phyloP scores from a whole-genome alignment of 352 stramenopile genomes.

The Peronospora farinosa region DNA sequence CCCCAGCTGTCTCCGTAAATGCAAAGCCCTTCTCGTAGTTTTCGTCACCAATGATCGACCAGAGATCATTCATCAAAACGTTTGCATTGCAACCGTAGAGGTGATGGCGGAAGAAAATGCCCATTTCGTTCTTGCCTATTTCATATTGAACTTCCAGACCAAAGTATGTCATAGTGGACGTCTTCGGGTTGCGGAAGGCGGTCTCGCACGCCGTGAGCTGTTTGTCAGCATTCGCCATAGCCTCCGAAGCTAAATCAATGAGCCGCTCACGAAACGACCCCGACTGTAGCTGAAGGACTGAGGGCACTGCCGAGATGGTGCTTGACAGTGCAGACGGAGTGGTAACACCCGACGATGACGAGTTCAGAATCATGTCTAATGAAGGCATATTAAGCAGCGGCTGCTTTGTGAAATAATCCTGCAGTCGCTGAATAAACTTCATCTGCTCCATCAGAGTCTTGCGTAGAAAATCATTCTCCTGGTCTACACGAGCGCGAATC shows the following conservation, averaged over 20 bases:
- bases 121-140: constrained; percentile 82
- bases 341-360: constrained; percentile 51
- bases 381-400: constrained; percentile 85
- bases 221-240: constrained; percentile 54
- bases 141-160: constrained; percentile 85
- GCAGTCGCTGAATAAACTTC: constrained; percentile 87
- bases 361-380: constrained; percentile 81
- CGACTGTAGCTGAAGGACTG: constrained; percentile 65
- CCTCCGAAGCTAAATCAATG: constrained; percentile 52
- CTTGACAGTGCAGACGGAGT: constrained; percentile 58
- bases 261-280: constrained; percentile 79
- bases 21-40: constrained; percentile 80
- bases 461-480: constrained; percentile 86
- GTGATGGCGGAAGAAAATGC: constrained; percentile 82
- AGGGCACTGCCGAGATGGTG: constrained; percentile 50
- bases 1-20: constrained; percentile 68
- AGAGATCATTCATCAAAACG: constrained; percentile 72
- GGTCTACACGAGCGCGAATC: constrained; percentile 80
- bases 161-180: constrained; percentile 87
- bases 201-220: constrained; percentile 66
- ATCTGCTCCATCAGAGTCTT: constrained; percentile 89
- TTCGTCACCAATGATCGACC: constrained; percentile 59
- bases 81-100: constrained; percentile 72
- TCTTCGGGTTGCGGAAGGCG: constrained; percentile 75
- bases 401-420: constrained; percentile 89